phyloP scores from a whole-genome alignment of 2,329 filamentous ascomycete species.

The Ceratocystis lukuohia region DNA sequence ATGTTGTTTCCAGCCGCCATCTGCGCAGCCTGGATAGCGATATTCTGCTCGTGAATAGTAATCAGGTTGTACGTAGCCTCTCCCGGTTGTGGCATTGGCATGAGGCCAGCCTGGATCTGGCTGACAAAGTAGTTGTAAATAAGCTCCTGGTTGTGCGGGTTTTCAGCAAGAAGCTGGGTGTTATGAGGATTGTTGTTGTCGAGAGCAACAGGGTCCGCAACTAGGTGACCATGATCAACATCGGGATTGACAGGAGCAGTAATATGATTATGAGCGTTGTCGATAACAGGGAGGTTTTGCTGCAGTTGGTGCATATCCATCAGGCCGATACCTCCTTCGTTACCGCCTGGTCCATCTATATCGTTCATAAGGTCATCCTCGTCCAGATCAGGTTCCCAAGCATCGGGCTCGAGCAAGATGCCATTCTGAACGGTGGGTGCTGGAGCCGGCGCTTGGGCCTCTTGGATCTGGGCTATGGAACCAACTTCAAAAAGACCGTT shows the following conservation, averaged over 20 bases:
- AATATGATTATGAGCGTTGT: background rate
- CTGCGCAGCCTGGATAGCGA: slow-evolving; percentile 4
- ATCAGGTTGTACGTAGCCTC: background rate
- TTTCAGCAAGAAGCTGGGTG: background rate
- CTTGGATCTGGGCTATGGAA: background rate
- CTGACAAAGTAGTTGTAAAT: slow-evolving; percentile 1
- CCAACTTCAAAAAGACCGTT: background rate
- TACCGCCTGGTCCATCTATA: background rate
- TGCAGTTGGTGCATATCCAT: slow-evolving; percentile 10
- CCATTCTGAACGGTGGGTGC: slow-evolving; percentile 5
- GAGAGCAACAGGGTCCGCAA: background rate
- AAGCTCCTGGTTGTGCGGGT: background rate
- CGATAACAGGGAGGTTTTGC: background rate
- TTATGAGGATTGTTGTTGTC: background rate
- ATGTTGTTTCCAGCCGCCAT: background rate
- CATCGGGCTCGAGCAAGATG: background rate
- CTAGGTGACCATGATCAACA: background rate
- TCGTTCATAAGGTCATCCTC: slow-evolving; percentile 5
- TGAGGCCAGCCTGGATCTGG: background rate
- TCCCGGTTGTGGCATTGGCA: background rate
- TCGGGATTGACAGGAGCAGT: background rate
- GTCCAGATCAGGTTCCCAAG: slow-evolving; percentile 1
- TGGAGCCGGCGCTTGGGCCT: background rate
- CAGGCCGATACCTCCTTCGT: background rate
- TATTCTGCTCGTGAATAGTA: slow-evolving; percentile 6